Percentiles rank a stretch among this genome's conserved stretches.
Evolutionary conservation across 1,284 basidiomycete genomes (phyloP).

Genomic region (Ceratobasidium theobromae): DNA sequence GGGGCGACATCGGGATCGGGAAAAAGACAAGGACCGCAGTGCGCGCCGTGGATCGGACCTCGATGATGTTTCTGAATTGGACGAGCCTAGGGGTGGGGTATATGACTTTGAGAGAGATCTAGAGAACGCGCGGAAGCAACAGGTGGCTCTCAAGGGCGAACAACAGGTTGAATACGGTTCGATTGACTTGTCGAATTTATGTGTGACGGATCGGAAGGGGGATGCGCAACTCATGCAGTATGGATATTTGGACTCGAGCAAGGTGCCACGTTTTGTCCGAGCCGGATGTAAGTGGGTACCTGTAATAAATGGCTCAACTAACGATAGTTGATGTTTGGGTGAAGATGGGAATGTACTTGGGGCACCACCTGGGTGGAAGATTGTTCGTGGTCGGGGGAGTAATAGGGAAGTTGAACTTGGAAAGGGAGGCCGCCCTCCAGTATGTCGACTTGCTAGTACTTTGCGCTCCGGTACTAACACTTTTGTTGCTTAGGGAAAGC

Average conservation of each 20-base stretch:
- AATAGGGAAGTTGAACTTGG: conserved; percentile 63
- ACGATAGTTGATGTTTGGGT: too few species aligned
- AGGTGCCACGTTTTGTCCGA: conserved; percentile 63
- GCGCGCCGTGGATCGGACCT: background rate
- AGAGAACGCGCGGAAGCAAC: conserved; percentile 38
- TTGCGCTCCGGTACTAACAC: background rate
- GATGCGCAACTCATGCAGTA: conserved; percentile 69
- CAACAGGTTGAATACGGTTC: conserved; percentile 34
- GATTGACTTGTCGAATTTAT: conserved; percentile 43
- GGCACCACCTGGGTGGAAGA: conserved; percentile 39
- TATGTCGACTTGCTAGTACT: conserved; percentile 9
- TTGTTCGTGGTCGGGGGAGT: conserved; percentile 42
- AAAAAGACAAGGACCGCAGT: conserved; percentile 11
- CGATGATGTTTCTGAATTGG: conserved; percentile 32
- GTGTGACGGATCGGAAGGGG: conserved; percentile 68
- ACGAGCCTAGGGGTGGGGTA: conserved; percentile 31
- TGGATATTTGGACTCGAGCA: conserved; percentile 63
- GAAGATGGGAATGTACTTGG: conserved; percentile 41
- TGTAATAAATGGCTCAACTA: background rate
- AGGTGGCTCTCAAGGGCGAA: conserved; percentile 36
- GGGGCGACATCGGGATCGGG: background rate
- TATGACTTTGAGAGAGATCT: conserved; percentile 36
- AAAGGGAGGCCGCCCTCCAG: conserved; percentile 46
- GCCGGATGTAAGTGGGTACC: conserved; percentile 37
- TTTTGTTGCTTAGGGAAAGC: conserved; percentile 10